Evolutionary conservation across 1,284 basidiomycete genomes (phyloP).

Genomic region (Microbotryomycetes sp.): DNA sequence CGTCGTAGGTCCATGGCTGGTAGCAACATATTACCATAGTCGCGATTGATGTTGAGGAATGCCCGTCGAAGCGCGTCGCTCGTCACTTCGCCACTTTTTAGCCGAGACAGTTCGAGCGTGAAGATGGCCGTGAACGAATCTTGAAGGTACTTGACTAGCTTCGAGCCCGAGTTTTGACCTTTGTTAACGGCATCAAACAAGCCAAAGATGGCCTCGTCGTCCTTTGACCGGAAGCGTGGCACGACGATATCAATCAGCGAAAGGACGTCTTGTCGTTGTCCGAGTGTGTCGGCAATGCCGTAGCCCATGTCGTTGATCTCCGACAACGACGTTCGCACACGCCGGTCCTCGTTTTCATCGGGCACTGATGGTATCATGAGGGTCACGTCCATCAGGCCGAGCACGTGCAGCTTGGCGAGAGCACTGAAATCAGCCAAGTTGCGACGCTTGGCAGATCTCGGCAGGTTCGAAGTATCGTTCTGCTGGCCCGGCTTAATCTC

Average conservation of each 20-base stretch:
- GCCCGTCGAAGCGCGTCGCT: conserved; percentile 72
- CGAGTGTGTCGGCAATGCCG: conserved; percentile 93
- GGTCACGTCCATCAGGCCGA: conserved; percentile 97
- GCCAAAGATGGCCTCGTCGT: conserved; percentile 85
- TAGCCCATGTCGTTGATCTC: conserved; percentile 92
- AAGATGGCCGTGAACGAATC: conserved; percentile 67
- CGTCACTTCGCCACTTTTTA: conserved; percentile 48
- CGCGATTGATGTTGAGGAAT: conserved; percentile 76
- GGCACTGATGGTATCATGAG: conserved; percentile 75
- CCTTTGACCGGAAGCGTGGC: conserved; percentile 70
- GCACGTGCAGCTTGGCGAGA: conserved; percentile 69
- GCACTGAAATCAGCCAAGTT: conserved; percentile 79
- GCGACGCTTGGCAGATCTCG: conserved; percentile 40
- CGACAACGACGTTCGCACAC: conserved; percentile 84
- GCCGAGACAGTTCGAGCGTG: conserved; percentile 51
- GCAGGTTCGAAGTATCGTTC: conserved; percentile 36
- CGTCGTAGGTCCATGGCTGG: conserved; percentile 45
- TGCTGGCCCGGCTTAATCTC: conserved; percentile 63
- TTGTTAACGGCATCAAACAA: conserved; percentile 76
- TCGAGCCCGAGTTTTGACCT: conserved; percentile 39
- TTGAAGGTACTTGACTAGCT: conserved; percentile 62
- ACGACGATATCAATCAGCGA: conserved; percentile 90
- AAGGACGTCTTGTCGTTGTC: conserved; percentile 60
- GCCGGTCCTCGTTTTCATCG: conserved; percentile 83
- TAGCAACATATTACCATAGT: conserved; percentile 52